Conservation (phyloP, 305 asterid species). For the Euphrasia arctica region DNA sequence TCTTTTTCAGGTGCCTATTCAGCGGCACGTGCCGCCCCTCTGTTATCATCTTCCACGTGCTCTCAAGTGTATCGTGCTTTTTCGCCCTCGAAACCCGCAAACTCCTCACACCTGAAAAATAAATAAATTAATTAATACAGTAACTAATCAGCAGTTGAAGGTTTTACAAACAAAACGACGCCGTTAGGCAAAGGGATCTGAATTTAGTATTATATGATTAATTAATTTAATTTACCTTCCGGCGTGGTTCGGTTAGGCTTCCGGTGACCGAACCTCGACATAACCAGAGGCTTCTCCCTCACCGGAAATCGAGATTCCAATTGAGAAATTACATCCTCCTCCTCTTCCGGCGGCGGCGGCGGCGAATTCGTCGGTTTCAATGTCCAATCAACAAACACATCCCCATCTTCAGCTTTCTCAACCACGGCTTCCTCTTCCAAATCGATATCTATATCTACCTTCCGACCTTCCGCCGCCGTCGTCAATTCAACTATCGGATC, state of each 20-base stretch:
- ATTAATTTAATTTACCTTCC: constrained; percentile 42
- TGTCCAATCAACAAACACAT: too few species aligned
- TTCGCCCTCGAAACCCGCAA: constrained; percentile 42
- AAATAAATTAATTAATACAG: neutral
- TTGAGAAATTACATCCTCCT: too few species aligned
- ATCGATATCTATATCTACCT: too few species aligned
- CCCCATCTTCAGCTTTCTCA: too few species aligned
- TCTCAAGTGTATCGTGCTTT: constrained; percentile 65
- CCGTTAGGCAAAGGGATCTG: too few species aligned
- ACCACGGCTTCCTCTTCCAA: too few species aligned
- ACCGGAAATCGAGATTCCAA: constrained; percentile 11
- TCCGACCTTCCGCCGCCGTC: too few species aligned
- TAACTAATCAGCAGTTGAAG: too few species aligned
- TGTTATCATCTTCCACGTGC: constrained; percentile 72
- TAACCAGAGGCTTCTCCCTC: constrained; percentile 44
- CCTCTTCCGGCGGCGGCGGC: too few species aligned
- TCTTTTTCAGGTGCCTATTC: constrained; percentile 55
- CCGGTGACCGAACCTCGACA: constrained; percentile 44
- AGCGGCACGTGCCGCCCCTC: constrained; percentile 68
- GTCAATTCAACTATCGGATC: too few species aligned
- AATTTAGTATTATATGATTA: neutral
- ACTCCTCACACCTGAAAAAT: constrained; percentile 29
- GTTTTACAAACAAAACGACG: too few species aligned
- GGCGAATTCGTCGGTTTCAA: too few species aligned
- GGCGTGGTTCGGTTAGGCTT: constrained; percentile 39